Conservation (phyloP, 164 flowering plant genomes). For the Kingdonia uniflora region DNA sequence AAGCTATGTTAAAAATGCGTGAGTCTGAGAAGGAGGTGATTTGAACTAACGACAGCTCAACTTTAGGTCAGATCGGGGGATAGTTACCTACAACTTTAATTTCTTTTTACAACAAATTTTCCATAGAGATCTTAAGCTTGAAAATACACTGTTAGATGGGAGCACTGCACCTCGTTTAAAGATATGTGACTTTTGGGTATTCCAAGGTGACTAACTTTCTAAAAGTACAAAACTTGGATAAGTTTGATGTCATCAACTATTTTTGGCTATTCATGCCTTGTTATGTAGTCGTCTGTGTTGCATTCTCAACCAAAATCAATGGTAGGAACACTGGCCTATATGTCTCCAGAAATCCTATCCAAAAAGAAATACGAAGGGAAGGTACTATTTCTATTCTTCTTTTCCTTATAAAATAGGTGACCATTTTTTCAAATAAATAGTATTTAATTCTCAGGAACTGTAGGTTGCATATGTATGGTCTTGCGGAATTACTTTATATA, state of each 20-base stretch:
- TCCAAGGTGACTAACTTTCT: conserved; percentile 41
- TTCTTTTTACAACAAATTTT: conserved; percentile 13
- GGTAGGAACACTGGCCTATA: conserved; percentile 84
- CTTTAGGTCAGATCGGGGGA: too few relatives aligned
- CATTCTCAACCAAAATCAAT: conserved; percentile 90
- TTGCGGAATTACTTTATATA: conserved; percentile 82
- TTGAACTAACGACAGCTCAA: too few relatives aligned
- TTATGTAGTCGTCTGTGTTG: conserved; percentile 56
- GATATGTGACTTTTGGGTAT: conserved; percentile 9
- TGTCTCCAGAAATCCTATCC: conserved; percentile 74
- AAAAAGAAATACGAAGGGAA: conserved; percentile 78
- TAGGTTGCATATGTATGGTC: conserved; percentile 94
- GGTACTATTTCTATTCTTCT: conserved; percentile 20
- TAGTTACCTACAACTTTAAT: too few relatives aligned
- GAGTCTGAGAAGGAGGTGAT: too few relatives aligned
- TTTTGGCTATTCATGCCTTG: not conserved
- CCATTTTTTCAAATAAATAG: not conserved
- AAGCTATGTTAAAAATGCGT: too few relatives aligned
- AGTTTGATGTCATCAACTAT: not conserved
- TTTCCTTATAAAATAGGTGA: not conserved
- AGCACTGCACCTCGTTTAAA: conserved; percentile 7
- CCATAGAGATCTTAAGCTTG: conserved; percentile 13
- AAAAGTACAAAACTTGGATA: not conserved
- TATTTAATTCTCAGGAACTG: conserved; percentile 9
- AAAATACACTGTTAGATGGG: conserved; percentile 15